Base-by-base conservation (phyloP, 352 stramenopile species). In the Phytophthora tentaculata region DNA sequence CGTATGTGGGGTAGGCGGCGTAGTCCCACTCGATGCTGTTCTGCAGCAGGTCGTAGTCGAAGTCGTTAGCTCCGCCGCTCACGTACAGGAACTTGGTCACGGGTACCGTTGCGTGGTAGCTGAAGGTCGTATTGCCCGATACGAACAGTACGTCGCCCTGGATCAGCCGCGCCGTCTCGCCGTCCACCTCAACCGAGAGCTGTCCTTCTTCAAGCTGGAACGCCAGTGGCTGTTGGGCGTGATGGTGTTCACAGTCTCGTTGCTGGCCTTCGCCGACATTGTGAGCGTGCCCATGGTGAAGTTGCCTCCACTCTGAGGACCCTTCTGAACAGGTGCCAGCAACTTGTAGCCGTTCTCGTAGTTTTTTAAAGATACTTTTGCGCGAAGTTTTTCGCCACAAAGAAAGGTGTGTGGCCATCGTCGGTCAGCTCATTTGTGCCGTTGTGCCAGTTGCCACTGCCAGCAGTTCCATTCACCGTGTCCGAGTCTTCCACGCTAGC, bases 281-380 rank as follows among this genome's bases (percentile, higher is more conserved):
- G 79, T 86, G 60, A 86, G 74, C 0, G 79, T 86, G 29, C 76
- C 79, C 64, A 86, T 83, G 9, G 76, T 86, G 59, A 86, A 86
- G 74, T 86, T 86, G 63, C 76, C 71, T n/a, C 63, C 67, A 49
- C 71, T 86, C 63, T 84, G 76, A 17, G 60, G 67, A 0, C 76
- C 76, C 14, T 80, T 84, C 26, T 78, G 76, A 26, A 84, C 71
- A 14, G 79, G 79, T 2, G 79, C 76, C 63, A 86, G 73, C 29
- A 86, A 26, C 58, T 86, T 80, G 76, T 86, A 86, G 20, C 79
- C 79, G 32, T 79, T 77, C 48, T 83, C 52, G 22, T 68, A 76
- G 74, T 86, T 84, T n/a, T n/a, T n/a, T n/a, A n/a, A 57, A 86
- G 76, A 64, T 84, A 83, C 66, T 86, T 86, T 39, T 79, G 79